Evolutionary conservation across 768 basidiomycete species (phyloP), one percentile per base, ranked within the genome.

Genomic region (Suillus occidentalis): DNA sequence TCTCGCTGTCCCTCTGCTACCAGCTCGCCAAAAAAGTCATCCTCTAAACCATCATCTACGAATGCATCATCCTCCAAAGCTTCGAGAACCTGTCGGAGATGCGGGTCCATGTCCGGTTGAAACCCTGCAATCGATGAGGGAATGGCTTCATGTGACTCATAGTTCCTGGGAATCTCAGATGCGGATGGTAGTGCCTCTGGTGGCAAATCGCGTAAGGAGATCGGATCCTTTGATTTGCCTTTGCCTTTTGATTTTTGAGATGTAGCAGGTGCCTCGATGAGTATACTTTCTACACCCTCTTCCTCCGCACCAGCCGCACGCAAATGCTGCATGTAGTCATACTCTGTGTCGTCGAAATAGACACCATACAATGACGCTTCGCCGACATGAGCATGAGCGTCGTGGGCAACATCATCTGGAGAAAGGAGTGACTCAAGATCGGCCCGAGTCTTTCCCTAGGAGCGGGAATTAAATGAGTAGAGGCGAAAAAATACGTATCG

Each of bases 251-350:
- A 69, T 55, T 70, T 59, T 67, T 80, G 81, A 5, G 80, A 73
- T 18, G 78, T 72, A 20, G 77, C 71, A 2, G 89, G 87, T n/a
- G 91, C 91, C 69, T 94, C 92, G 59, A 97, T 80, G 64, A 96
- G 82, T 60, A 93, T 79, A 64, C 88, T 90, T 45, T 95, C 94
- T 9, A 91, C 87, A 13, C 92, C 91, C 52, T 89, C 92, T 73
- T 93, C 92, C 64, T 89, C 85, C 14, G 85, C 71, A 4, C 93
- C 94, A 59, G 93, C 87, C 2, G 85, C 70, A 14, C 94, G 89
- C 52, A 99, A 85, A 78, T 99, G 97, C 75, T 96, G 91, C 92
- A 98, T 95, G 81, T 99, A 99, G 77, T 99, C 93, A 80, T 99
- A 99, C 65, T 95, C 86, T 7, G 93, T 90, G 73, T 99, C 96